These are phyloP conservation scores for Talaromyces sp. DNA, from an alignment of 2,329 filamentous ascomycete species.

Conservation along the genomic window DNA sequence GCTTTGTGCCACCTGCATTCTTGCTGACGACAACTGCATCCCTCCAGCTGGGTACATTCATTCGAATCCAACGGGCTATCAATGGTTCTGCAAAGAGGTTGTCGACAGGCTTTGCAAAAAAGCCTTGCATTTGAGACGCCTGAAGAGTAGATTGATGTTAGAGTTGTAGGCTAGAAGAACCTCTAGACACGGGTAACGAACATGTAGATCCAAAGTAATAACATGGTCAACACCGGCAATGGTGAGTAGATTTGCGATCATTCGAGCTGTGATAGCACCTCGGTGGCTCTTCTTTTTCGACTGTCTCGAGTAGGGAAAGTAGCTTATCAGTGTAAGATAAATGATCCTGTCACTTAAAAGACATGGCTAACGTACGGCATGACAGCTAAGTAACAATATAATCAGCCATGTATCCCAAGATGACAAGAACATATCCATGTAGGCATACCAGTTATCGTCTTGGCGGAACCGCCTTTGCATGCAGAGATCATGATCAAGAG, in stretches of 20 bases:
- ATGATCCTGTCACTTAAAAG: conserved; percentile 22
- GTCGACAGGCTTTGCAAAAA: conserved; percentile 96
- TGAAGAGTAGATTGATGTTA: conserved; percentile 22
- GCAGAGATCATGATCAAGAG: conserved; percentile 98
- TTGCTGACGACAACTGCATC: conserved; percentile 95
- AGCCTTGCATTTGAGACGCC: conserved; percentile 98
- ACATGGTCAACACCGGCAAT: conserved; percentile 96
- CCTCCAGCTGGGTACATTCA: conserved; percentile 81
- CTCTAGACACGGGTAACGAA: conserved; percentile 35
- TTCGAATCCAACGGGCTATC: conserved; percentile 90
- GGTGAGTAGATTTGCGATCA: conserved; percentile 91
- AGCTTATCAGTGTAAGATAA: conserved; percentile 45
- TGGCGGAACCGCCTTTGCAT: conserved; percentile 95
- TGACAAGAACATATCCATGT: background rate
- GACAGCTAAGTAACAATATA: conserved; percentile 33
- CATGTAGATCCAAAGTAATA: conserved; percentile 92
- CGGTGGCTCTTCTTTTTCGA: conserved; percentile 99
- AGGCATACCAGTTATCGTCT: conserved; percentile 83
- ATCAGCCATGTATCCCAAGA: conserved; percentile 9
- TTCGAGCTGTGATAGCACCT: conserved; percentile 91
- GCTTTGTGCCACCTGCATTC: conserved; percentile 94
- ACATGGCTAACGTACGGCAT: conserved; percentile 45
- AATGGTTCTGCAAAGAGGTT: conserved; percentile 95
- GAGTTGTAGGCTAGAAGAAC: conserved; percentile 18
- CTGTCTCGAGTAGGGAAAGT: conserved; percentile 98